Conservation (phyloP, 176 grass and related monocot species). For the Zizania latifolia region DNA sequence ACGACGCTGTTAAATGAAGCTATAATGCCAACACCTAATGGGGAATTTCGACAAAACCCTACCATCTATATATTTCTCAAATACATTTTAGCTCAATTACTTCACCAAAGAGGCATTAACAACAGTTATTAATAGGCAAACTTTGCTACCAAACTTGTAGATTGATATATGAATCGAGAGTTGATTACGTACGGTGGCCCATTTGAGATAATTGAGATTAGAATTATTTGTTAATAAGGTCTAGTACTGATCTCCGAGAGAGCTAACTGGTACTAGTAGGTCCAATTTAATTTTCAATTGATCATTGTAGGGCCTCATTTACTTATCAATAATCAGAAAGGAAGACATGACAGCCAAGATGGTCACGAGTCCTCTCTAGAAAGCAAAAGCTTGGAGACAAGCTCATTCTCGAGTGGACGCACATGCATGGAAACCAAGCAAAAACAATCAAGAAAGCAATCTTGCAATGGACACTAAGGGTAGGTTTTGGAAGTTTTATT, state of each 20-base stretch:
- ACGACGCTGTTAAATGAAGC: background rate
- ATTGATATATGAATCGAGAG: background rate
- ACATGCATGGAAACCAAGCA: slow-evolving; percentile 32
- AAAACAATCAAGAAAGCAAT: slow-evolving; percentile 14
- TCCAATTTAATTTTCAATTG: background rate
- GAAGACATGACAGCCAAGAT: slow-evolving; percentile 22
- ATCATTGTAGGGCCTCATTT: background rate
- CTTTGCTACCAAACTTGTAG: background rate
- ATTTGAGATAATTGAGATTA: background rate
- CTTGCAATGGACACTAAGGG: slow-evolving; percentile 1
- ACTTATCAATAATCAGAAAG: background rate
- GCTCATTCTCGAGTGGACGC: background rate
- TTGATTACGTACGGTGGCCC: background rate
- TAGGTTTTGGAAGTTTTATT: too few species aligned
- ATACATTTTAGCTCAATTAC: background rate
- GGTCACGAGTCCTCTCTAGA: slow-evolving; percentile 20
- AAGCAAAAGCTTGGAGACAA: slow-evolving; percentile 21
- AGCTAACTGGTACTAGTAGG: slow-evolving; percentile 9
- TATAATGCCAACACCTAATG: background rate
- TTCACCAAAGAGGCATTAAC: too few species aligned
- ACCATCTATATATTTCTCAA: too few species aligned
- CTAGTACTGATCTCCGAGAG: background rate
- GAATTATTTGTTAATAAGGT: background rate
- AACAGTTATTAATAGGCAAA: background rate
- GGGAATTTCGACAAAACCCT: background rate